Percentiles rank a stretch among this genome's conserved stretches.
phyloP scores from a whole-genome alignment of 129 eudicot genomes.

The Glebionis coronaria region DNA sequence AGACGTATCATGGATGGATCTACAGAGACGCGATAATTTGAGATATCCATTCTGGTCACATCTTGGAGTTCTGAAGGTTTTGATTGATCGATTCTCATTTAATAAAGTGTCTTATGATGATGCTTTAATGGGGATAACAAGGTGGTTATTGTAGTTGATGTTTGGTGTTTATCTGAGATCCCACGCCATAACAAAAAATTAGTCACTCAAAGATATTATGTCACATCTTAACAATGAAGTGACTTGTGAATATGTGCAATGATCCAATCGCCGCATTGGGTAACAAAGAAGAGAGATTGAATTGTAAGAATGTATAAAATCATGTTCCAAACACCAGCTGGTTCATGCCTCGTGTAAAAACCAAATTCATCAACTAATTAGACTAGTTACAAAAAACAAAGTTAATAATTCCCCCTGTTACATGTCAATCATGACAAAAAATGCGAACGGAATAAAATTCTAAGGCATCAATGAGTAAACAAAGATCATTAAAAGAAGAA shows the following conservation, averaged over 20 bases:
- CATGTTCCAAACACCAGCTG: not conserved
- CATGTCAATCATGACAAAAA: not conserved
- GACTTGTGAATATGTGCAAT: too few species aligned
- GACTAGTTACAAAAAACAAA: not conserved
- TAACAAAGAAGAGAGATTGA: too few species aligned
- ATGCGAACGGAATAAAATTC: not conserved
- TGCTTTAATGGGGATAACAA: constrained; percentile 30
- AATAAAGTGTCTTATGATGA: constrained; percentile 49
- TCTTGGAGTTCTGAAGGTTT: constrained; percentile 25
- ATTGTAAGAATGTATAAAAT: too few species aligned
- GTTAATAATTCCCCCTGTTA: not conserved
- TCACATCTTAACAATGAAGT: too few species aligned
- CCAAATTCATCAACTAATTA: not conserved
- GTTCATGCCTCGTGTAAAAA: not conserved
- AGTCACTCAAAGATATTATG: too few species aligned
- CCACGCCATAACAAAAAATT: too few species aligned
- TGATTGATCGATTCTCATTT: constrained; percentile 34
- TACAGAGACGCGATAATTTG: constrained; percentile 14
- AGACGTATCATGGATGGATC: constrained; percentile 15
- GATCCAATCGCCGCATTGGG: not conserved
- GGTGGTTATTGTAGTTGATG: constrained; percentile 31
- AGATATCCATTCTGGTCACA: not conserved
- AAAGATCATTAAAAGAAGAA: constrained; percentile 3
- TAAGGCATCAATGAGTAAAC: not conserved
- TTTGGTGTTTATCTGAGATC: not conserved